A percentile compares a stretch with the other conserved stretches of the same genome.
These are phyloP conservation scores for Kazachstania martiniae DNA, from an alignment of 805 yeast species.

Conservation along the genomic window DNA sequence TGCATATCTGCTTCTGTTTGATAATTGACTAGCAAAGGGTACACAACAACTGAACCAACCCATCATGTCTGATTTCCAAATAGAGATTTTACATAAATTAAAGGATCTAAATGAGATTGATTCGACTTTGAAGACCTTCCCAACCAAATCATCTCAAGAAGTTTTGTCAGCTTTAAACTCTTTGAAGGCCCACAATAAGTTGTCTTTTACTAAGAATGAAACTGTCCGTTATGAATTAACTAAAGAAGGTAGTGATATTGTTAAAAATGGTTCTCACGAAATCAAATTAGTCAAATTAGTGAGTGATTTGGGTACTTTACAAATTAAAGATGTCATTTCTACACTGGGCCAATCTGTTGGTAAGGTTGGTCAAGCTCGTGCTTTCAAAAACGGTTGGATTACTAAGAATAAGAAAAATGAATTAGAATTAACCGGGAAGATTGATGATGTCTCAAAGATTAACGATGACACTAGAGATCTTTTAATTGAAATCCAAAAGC, in stretches of 20 bases:
- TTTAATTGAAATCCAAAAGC: conserved; percentile 39
- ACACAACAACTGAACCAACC: conserved; percentile 10
- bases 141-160: conserved; percentile 49
- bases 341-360: conserved; percentile 74
- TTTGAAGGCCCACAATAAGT: conserved; percentile 72
- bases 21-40: too few relatives aligned
- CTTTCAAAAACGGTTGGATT: conserved; percentile 96
- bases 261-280: conserved; percentile 82
- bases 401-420: conserved; percentile 69
- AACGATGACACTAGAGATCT: conserved; percentile 57
- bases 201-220: conserved; percentile 62
- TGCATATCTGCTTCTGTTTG: too few relatives aligned
- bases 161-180: conserved; percentile 82
- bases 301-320: conserved; percentile 65
- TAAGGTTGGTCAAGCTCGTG: conserved; percentile 90
- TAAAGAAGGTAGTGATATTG: conserved; percentile 71
- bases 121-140: conserved; percentile 61
- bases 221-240: conserved; percentile 67
- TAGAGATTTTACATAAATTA: conserved; percentile 51
- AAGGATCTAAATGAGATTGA: conserved; percentile 51
- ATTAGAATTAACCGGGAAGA: conserved; percentile 46
- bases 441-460: conserved; percentile 29
- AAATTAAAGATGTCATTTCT: conserved; percentile 58
- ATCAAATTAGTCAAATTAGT: conserved; percentile 69
- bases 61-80: conserved; percentile 59